These are phyloP conservation scores for Rosa chinensis DNA, from an alignment of 306 rosid species.

Conservation along the genomic window DNA sequence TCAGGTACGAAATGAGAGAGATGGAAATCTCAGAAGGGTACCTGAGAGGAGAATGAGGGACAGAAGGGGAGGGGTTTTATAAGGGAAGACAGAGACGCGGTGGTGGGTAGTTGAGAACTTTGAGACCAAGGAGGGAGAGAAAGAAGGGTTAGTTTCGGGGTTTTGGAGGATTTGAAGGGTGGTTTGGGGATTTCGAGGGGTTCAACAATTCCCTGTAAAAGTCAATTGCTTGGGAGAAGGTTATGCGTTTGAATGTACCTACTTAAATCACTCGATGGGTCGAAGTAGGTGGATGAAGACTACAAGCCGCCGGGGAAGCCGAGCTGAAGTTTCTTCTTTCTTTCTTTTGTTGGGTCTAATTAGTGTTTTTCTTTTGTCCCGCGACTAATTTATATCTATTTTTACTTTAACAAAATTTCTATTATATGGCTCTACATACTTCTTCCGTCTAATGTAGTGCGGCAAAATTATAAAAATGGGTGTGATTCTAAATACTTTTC, in stretches of 20 bases:
- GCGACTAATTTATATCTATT: too few species aligned
- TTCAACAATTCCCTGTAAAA: neutral
- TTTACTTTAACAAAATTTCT: too few species aligned
- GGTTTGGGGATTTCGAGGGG: neutral
- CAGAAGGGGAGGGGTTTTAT: conserved; percentile 12
- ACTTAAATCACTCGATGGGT: neutral
- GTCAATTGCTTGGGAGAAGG: conserved; percentile 10
- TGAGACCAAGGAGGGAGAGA: neutral
- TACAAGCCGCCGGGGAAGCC: conserved; percentile 7
- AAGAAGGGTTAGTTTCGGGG: neutral
- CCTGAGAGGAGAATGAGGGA: conserved; percentile 2
- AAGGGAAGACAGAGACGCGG: neutral
- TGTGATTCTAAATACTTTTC: too few species aligned
- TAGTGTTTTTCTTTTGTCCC: neutral
- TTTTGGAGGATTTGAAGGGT: neutral
- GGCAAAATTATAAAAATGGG: too few species aligned
- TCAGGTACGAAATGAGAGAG: neutral
- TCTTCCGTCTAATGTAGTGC: too few species aligned
- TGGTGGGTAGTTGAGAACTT: neutral
- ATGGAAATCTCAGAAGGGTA: neutral
- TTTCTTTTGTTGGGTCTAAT: neutral
- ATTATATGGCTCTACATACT: too few species aligned
- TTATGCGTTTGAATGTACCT: neutral
- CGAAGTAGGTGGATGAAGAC: neutral
- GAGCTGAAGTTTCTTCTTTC: neutral